phyloP scores from a whole-genome alignment of 139 green algal species.

The Helicosporidium sp. region DNA sequence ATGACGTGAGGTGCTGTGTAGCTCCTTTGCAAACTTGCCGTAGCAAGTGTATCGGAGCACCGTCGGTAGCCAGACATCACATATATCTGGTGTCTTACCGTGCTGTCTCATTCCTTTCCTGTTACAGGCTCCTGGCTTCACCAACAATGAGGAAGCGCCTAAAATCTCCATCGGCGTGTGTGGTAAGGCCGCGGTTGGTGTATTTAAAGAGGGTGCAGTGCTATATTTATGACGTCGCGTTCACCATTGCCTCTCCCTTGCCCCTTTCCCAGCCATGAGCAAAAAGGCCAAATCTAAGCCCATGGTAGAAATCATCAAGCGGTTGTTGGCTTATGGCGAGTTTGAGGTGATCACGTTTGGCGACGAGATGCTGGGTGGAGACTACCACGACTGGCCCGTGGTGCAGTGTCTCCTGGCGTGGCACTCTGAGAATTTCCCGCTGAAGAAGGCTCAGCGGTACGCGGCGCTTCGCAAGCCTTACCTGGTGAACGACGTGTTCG shows the following conservation, averaged over 20 bases:
- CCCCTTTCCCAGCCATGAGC: conserved; percentile 59
- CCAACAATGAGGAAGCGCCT: not conserved
- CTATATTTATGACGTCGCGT: not conserved
- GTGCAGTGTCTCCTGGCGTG: conserved; percentile 78
- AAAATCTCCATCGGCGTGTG: no score
- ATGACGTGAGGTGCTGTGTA: no score
- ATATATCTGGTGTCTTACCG: not conserved
- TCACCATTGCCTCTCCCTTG: not conserved
- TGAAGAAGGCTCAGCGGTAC: conserved; percentile 65
- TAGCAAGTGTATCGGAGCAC: no score
- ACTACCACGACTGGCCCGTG: conserved; percentile 74
- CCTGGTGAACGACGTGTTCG: conserved; percentile 78
- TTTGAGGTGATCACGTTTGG: conserved; percentile 82
- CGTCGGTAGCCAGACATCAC: no score
- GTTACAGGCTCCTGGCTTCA: not conserved
- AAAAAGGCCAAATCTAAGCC: conserved; percentile 74
- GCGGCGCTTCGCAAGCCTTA: conserved; percentile 63
- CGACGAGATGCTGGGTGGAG: conserved; percentile 72
- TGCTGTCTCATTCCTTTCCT: not conserved
- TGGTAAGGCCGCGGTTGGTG: no score
- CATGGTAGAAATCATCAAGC: conserved; percentile 74
- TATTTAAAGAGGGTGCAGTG: conserved; percentile 1
- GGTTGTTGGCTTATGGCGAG: conserved; percentile 57
- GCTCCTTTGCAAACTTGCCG: no score
- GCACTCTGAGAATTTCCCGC: conserved; percentile 83